A percentile compares a stretch with the other conserved stretches of the same genome.
Conservation (phyloP, 352 stramenopile species). For the Phytophthora sp. region DNA sequence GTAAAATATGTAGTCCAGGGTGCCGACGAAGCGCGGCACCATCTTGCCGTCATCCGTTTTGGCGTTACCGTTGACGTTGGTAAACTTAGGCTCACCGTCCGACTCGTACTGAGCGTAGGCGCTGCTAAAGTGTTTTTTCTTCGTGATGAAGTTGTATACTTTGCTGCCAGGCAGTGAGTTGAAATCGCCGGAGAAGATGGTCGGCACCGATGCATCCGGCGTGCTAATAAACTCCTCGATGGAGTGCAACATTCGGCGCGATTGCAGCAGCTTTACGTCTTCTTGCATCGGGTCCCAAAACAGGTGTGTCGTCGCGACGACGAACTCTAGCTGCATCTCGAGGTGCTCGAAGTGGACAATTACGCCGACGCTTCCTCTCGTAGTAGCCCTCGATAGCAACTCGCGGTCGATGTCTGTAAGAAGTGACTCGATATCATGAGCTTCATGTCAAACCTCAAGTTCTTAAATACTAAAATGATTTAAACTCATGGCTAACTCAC, state of each 20-base stretch:
- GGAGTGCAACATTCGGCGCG: slow-evolving; percentile 52
- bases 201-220: slow-evolving; percentile 24
- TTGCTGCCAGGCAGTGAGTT: slow-evolving; percentile 82
- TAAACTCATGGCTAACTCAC: slow-evolving; percentile 28
- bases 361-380: slow-evolving; percentile 66
- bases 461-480: neutral
- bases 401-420: slow-evolving; percentile 57
- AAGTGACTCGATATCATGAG: neutral
- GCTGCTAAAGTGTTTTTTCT: slow-evolving; percentile 46
- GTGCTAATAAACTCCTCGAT: slow-evolving; percentile 46
- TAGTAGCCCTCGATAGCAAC: slow-evolving; percentile 47
- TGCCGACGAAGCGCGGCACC: slow-evolving; percentile 72
- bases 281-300: slow-evolving; percentile 87
- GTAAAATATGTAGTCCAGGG: slow-evolving; percentile 88
- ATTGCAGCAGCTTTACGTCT: slow-evolving; percentile 86
- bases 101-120: slow-evolving; percentile 60
- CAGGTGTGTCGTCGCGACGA: slow-evolving; percentile 83
- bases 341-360: slow-evolving; percentile 61
- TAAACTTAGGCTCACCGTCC: slow-evolving; percentile 68
- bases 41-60: slow-evolving; percentile 39
- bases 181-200: slow-evolving; percentile 82
- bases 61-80: slow-evolving; percentile 72
- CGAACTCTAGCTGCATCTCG: slow-evolving; percentile 46
- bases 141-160: slow-evolving; percentile 71
- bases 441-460: neutral